Conservation (phyloP, 1,284 basidiomycete genomes). For the Mrakiaceae sp. region DNA sequence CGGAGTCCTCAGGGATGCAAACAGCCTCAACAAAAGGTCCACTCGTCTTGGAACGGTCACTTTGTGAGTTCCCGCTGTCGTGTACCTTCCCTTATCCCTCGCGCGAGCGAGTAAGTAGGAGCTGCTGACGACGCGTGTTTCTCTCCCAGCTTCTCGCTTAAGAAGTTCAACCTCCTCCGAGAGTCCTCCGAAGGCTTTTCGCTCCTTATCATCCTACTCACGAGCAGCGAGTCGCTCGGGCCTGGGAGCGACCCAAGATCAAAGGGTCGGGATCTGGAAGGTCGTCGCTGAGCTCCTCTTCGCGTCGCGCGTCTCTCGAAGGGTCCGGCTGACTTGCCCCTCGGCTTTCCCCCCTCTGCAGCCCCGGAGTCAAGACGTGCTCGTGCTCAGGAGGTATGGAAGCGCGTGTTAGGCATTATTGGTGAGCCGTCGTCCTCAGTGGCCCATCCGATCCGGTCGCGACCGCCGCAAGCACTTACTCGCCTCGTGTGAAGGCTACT, state of each 20-base stretch:
- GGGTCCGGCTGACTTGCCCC: not conserved
- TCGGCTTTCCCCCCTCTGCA: not conserved
- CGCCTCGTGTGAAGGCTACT: constrained; percentile 46
- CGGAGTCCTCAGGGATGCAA: not conserved
- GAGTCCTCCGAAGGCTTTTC: constrained; percentile 97
- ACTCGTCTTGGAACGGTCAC: constrained; percentile 10
- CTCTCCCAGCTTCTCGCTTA: constrained; percentile 66
- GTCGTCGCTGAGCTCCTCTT: not conserved
- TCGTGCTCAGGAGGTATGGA: constrained; percentile 67
- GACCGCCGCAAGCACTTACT: not conserved
- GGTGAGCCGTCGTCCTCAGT: constrained; percentile 27
- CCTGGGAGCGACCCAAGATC: constrained; percentile 12
- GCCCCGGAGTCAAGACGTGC: constrained; percentile 29
- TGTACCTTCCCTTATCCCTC: not conserved
- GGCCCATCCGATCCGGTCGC: not conserved
- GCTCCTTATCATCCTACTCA: constrained; percentile 72
- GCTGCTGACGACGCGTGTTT: not conserved
- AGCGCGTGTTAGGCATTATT: constrained; percentile 73
- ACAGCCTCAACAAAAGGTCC: not conserved
- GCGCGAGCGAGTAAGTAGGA: not conserved
- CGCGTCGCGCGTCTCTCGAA: not conserved
- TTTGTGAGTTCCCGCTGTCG: constrained; percentile 1
- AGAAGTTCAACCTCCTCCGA: constrained; percentile 93
- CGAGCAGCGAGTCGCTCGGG: constrained; percentile 44
- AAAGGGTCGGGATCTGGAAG: constrained; percentile 11